Evolutionary conservation across 345 rosid genomes (phyloP).

Genomic region (Eucalyptus lansdowneana): DNA sequence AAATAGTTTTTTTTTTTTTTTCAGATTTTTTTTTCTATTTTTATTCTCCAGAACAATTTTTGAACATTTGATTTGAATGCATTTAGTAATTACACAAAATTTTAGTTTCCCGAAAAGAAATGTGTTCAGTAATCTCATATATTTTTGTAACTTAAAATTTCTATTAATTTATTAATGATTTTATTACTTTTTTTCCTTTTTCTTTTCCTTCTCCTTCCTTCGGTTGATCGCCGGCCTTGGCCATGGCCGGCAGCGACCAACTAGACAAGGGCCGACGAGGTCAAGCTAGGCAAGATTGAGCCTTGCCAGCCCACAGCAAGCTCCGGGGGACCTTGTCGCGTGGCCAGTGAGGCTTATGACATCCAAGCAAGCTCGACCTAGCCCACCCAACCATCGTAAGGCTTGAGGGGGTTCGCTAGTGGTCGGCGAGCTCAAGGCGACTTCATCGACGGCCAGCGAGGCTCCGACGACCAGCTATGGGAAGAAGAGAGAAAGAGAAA

Average conservation of each 20-base stretch:
- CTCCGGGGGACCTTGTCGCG: rapidly evolving
- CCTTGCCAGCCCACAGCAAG: rapidly evolving
- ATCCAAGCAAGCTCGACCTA: rapidly evolving
- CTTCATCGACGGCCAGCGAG: rapidly evolving
- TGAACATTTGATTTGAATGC: rapidly evolving
- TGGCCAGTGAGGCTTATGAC: too few relatives aligned
- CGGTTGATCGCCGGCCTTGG: too few relatives aligned
- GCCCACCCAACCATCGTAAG: rapidly evolving
- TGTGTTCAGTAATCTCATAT: too few relatives aligned
- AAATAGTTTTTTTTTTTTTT: too few relatives aligned
- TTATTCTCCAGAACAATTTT: rapidly evolving
- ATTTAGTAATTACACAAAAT: rapidly evolving
- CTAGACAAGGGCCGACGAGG: rapidly evolving
- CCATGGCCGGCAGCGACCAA: rapidly evolving
- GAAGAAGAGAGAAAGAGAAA: too few relatives aligned
- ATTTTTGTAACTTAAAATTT: rapidly evolving
- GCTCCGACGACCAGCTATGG: too few relatives aligned
- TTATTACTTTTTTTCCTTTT: too few relatives aligned
- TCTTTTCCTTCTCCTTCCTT: too few relatives aligned
- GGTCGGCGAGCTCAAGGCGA: rapidly evolving
- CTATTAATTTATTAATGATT: rapidly evolving
- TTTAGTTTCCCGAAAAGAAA: rapidly evolving
- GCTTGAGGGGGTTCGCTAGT: rapidly evolving
- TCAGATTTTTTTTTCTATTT: too few relatives aligned
- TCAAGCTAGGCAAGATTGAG: rapidly evolving